Evolutionary conservation across 345 rosid genomes (phyloP).

Genomic region (Clarkia xantiana): DNA sequence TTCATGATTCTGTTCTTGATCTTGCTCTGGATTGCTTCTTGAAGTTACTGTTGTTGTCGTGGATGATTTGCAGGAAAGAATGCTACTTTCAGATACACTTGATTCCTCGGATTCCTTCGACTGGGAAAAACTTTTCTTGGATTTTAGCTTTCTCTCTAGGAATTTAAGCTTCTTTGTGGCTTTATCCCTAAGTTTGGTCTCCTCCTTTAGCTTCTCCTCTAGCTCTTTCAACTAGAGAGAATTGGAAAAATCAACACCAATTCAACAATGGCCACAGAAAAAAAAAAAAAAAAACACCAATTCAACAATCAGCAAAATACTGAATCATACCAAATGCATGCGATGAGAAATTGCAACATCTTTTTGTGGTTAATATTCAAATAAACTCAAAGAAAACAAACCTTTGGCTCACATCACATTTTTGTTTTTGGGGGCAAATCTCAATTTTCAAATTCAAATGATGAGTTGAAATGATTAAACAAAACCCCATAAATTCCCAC

Average conservation of each 20-base stretch:
- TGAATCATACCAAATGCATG: too few species aligned
- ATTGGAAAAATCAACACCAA: neutral
- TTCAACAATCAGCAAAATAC: too few species aligned
- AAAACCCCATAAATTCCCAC: too few species aligned
- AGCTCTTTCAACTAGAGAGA: conserved; percentile 40
- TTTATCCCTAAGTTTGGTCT: conserved; percentile 40
- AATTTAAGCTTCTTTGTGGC: conserved; percentile 53
- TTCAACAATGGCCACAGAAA: neutral
- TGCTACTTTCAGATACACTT: conserved; percentile 19
- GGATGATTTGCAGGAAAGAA: conserved; percentile 28
- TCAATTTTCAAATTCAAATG: too few species aligned
- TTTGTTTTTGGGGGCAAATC: too few species aligned
- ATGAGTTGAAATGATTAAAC: too few species aligned
- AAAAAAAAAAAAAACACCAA: neutral
- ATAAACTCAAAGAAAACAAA: too few species aligned
- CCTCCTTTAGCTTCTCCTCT: conserved; percentile 50
- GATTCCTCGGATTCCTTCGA: conserved; percentile 23
- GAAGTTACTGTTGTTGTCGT: conserved; percentile 4
- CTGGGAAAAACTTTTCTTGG: conserved; percentile 22
- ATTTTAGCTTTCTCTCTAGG: conserved; percentile 45
- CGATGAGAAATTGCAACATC: too few species aligned
- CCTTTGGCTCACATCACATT: too few species aligned
- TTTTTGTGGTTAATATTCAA: too few species aligned
- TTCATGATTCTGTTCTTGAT: neutral
- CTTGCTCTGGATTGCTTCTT: neutral